Conservation (phyloP, 2,329 filamentous ascomycete species). For the Ophiosphaerella narmari region DNA sequence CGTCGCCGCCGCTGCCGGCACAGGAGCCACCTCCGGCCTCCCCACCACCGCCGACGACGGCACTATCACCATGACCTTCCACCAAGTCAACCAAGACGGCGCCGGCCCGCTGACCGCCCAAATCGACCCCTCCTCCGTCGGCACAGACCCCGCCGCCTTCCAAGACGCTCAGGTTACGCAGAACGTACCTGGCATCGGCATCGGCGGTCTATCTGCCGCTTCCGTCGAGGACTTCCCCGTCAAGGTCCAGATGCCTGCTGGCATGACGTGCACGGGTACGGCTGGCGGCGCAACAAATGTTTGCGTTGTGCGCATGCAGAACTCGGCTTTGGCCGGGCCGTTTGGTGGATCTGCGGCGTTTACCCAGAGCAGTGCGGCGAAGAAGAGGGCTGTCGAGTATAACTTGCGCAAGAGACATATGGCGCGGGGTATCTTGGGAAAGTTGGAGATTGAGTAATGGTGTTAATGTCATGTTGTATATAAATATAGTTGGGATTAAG, state of each 20-base stretch:
- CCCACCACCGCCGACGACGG: conserved; percentile 66
- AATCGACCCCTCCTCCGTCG: conserved; percentile 67
- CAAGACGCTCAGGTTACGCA: conserved; percentile 62
- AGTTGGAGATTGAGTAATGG: conserved; percentile 29
- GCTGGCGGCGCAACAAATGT: conserved; percentile 65
- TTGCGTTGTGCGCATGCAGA: conserved; percentile 68
- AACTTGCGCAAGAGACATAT: conserved; percentile 47
- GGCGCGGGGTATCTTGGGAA: conserved; percentile 41
- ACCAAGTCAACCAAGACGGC: conserved; percentile 73
- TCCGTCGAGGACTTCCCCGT: conserved; percentile 68
- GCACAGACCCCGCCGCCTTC: conserved; percentile 65
- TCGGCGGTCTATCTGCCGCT: conserved; percentile 63
- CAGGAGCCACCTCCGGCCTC: conserved; percentile 59
- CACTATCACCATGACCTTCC: conserved; percentile 66
- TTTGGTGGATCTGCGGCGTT: conserved; percentile 71
- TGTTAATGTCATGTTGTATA: too few species aligned
- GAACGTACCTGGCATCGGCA: conserved; percentile 64
- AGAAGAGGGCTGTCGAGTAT: conserved; percentile 67
- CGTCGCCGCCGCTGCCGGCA: conserved; percentile 60
- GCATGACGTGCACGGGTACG: conserved; percentile 67
- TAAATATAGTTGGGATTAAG: too few species aligned
- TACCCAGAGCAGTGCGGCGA: conserved; percentile 61
- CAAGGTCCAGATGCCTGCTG: conserved; percentile 67
- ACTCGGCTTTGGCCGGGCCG: conserved; percentile 65
- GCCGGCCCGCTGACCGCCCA: conserved; percentile 66